Base-by-base conservation (phyloP, 345 rosid species). In the Euphorbia tirucalli region DNA sequence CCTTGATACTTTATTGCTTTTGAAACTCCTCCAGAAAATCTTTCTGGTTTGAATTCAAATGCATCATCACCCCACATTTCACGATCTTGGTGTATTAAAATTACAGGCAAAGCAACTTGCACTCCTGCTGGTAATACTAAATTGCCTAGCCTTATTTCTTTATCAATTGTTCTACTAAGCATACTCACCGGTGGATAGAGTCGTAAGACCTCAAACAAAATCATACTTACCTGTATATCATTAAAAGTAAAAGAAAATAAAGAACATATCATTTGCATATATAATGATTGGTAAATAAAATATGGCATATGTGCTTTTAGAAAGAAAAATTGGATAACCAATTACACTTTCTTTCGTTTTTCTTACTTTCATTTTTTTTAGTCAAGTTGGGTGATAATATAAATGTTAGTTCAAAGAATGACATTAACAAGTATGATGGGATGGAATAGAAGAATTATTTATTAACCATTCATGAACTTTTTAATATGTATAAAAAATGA, bases 21-120 rank as follows among this genome's bases (percentile, higher is more conserved):
- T 9, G 82, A 66, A 65, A 78, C 74, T 24, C 87, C 87, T 67
- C 77, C 70, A 58, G 77, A 52, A 69, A 86, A 84, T 58, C 87
- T 84, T 55, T 72, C 85, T 61, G 87, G 87, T 37, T 76, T 78
- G 61, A 84, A 82, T 43, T 83, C 77, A 10, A 16, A 5, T 22
- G 68, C 68, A 43, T 64, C 75, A 8, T 61, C 68, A 2, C 78
- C 78, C 78, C 78, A 75, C 0, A 35, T 5, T 18, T 75, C 63
- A 7, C 30, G 64, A 30, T 75, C 78, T 3, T 25, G 43, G 37
- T 75, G 78, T 4, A 75, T 19, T 7, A 75, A 30, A 37, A 75
- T 18, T 5, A 56, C 4, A 2, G 78, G 69, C 22, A 75, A 0
- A 0, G 27, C 1, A 1, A 75, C 5, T 16, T 32, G 55, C 21